Base-by-base conservation (phyloP, 495 filamentous ascomycete genomes). In the Aspergillus cavernicola region DNA sequence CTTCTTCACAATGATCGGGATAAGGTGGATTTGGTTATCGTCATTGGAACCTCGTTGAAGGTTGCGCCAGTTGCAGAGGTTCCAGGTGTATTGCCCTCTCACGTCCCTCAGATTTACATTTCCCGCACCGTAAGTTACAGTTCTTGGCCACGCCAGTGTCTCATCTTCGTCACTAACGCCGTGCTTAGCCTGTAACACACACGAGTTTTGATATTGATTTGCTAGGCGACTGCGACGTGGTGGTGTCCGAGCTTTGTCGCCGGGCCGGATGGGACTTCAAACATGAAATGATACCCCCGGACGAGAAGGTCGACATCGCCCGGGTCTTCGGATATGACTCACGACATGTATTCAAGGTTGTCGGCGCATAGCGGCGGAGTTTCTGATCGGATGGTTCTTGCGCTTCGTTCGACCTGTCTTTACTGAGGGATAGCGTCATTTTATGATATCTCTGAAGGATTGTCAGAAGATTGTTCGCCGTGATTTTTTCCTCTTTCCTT, bases 11-110 rank as follows among this genome's bases (percentile, higher is more conserved):
- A 90, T 62, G 93, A 98, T 65, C 80, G 83, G 33, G 81, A 89
- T 43, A 71, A 78, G 15, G 89, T 87, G 6, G 93, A 98, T 58
- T 73, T 98, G n/a, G 89, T 97, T 58, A 85, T 98, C 50, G 93
- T 96, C 55, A 97, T 98, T 57, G 93, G 93, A 40, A 97, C 93
- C 1, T 90, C 85, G n/a, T 78, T 98, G 58, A 96, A 97, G 65
- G 93, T 98, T 4, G 91, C 91, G 3, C 93, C 93, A 22, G 93
- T 98, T 6, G 88, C 85, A 28, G 92, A 97, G 70, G 89, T 97
- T 19, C 88, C 92, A 1, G 83, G 87, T 2, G 85, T 88, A 31
- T 60, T 97, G 10, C 89, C 90, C 0, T 69, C 82, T 13, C 64
- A 87, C 20, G 84, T 97, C 19, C 93, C 93, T 4, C 93, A 97